Conservation (phyloP, 2,329 filamentous ascomycete genomes). For the Aureobasidium sp. region DNA sequence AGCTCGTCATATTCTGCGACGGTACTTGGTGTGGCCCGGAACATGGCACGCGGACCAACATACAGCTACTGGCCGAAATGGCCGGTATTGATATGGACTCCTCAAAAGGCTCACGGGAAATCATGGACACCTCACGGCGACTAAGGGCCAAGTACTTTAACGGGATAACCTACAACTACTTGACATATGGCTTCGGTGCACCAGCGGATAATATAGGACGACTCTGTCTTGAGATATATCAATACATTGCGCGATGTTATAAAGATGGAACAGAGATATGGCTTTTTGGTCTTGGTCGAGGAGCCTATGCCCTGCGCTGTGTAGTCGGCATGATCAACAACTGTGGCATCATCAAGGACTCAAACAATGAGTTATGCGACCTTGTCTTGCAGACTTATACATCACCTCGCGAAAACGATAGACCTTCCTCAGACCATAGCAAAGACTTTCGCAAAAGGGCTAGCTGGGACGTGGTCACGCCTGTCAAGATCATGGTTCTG, state of each 20-base stretch:
- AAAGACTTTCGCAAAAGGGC: constrained; percentile 16
- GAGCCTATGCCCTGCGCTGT: constrained; percentile 32
- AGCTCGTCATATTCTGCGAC: constrained; percentile 12
- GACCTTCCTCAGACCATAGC: constrained; percentile 21
- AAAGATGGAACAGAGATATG: constrained; percentile 26
- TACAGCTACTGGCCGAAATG: constrained; percentile 25
- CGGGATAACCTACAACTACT: constrained; percentile 17
- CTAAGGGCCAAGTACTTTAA: constrained; percentile 29
- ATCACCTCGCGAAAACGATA: constrained; percentile 22
- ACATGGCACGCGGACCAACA: constrained; percentile 27
- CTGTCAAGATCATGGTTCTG: constrained; percentile 26
- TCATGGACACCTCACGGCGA: constrained; percentile 15
- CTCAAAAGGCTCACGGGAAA: constrained; percentile 18
- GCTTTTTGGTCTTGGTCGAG: constrained; percentile 34
- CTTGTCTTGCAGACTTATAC: constrained; percentile 28
- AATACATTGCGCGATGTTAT: constrained; percentile 28
- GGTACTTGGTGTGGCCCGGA: constrained; percentile 24
- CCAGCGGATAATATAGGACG: constrained; percentile 27
- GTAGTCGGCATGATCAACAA: constrained; percentile 33
- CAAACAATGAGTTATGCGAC: constrained; percentile 18
- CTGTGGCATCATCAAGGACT: constrained; percentile 19
- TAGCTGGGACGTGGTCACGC: constrained; percentile 24
- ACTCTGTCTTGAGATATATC: constrained; percentile 27
- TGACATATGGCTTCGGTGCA: constrained; percentile 22
- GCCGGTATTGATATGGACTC: constrained; percentile 19